Percentiles rank a stretch among this genome's conserved stretches.
Conservation (phyloP, 257 asterid species). For the Solanum chmielewskii region DNA sequence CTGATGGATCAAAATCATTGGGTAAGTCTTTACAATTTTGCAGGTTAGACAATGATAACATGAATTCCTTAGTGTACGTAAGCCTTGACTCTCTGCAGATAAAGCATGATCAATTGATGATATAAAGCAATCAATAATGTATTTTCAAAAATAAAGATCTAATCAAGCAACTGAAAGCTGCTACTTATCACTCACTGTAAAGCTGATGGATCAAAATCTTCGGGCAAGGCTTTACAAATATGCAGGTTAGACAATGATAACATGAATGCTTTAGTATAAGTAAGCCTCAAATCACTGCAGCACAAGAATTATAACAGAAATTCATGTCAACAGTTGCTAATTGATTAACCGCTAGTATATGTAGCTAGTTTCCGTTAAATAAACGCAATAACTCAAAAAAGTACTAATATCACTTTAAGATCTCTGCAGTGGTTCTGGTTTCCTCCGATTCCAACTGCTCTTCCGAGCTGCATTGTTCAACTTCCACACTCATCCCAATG, state of each 20-base stretch:
- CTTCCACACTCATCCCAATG: slow-evolving; percentile 3
- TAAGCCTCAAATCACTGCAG: background rate
- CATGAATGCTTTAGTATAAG: slow-evolving; percentile 20
- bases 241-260: slow-evolving; percentile 21
- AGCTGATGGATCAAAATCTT: slow-evolving; percentile 22
- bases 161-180: background rate
- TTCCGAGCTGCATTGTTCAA: slow-evolving; percentile 5
- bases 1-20: slow-evolving; percentile 20
- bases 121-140: background rate
- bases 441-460: slow-evolving; percentile 8
- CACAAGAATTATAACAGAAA: background rate
- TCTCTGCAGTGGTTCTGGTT: slow-evolving; percentile 1
- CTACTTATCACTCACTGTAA: slow-evolving; percentile 15
- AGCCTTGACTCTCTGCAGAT: background rate
- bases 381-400: background rate
- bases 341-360: background rate
- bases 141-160: background rate
- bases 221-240: slow-evolving; percentile 17
- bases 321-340: background rate
- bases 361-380: background rate
- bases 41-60: slow-evolving; percentile 22
- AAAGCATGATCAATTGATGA: background rate
- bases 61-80: slow-evolving; percentile 12
- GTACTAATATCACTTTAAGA: slow-evolving; percentile 5
- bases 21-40: slow-evolving; percentile 23